Percentiles rank a stretch among this genome's conserved stretches.
phyloP scores from a whole-genome alignment of 257 asterid species.

The Solanum chmielewskii region DNA sequence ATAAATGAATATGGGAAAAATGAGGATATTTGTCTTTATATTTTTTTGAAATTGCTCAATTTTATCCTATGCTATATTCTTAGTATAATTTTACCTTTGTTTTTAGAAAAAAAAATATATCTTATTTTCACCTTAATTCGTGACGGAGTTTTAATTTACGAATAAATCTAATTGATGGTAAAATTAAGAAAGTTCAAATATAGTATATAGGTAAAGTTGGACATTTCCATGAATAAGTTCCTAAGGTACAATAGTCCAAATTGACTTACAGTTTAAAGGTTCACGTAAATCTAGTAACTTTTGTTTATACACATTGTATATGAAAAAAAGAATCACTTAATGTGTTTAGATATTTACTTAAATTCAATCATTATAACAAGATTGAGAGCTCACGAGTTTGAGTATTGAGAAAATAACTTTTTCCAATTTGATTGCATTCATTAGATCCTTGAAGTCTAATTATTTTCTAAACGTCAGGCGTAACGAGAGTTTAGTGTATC shows the following conservation, averaged over 20 bases:
- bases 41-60: not conserved
- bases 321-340: not conserved
- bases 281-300: not conserved
- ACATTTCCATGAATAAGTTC: too few relatives aligned
- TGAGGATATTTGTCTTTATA: not conserved
- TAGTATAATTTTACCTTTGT: too few relatives aligned
- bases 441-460: too few relatives aligned
- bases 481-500: too few relatives aligned
- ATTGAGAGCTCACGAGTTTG: not conserved
- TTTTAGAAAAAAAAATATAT: too few relatives aligned
- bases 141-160: not conserved
- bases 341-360: not conserved
- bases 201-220: not conserved
- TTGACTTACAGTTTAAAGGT: not conserved
- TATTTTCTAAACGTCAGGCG: rapidly evolving
- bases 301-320: not conserved
- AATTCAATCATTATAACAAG: not conserved
- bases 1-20: not conserved
- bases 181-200: not conserved
- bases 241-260: too few relatives aligned
- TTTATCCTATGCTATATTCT: not conserved
- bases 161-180: too few relatives aligned
- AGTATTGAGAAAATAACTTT: not conserved
- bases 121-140: too few relatives aligned
- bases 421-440: not conserved